Base-by-base conservation (phyloP, 1,284 basidiomycete species). In the Schizophyllum amplum region DNA sequence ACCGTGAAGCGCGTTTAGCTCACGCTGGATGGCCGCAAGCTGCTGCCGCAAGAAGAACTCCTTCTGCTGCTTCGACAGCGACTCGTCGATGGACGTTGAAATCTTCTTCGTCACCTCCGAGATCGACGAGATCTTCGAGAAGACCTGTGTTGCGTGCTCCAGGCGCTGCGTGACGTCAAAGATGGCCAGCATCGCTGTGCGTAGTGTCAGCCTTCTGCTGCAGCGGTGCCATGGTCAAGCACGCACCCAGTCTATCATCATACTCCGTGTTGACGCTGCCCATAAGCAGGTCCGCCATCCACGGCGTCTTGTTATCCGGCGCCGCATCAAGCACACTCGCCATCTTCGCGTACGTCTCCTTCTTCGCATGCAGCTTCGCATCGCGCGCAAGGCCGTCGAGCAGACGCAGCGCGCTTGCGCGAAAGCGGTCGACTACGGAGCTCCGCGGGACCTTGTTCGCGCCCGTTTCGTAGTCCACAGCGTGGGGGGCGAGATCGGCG, bases 21-120 rank as follows among this genome's bases (percentile, higher is more conserved):
- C 93, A 55, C 90, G 86, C 65, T 94, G 90, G 63, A 95, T 94
- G 9, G 90, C 92, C 25, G 90, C 86, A 51, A 94, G 82, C 67
- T 95, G 93, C 67, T 95, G 92, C 56, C 87, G 84, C 2, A 91
- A 76, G 72, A 89, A 90, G 66, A 85, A 86, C 60, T 90, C 89
- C 64, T 90, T 90, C 71, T 91, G 88, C 63, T 90, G 88, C 59
- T 87, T 89, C 24, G 85, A 86, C 15, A 90, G 77, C 0, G 82
- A 83, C 67, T 90, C 88, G 61, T 89, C 86, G 13, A 91, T 83
- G n/a, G 85, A 83, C 25, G 79, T 78, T 1, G 86, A 83, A 54
- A 91, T 88, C 73, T 88, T 89, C 67, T 82, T 82, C 11, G 84
- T 81, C 0, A 90, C 85, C 68, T 91, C 88, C 15, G 83, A 81